phyloP scores from a whole-genome alignment of 495 filamentous ascomycete species.

The Xylaria acuta region DNA sequence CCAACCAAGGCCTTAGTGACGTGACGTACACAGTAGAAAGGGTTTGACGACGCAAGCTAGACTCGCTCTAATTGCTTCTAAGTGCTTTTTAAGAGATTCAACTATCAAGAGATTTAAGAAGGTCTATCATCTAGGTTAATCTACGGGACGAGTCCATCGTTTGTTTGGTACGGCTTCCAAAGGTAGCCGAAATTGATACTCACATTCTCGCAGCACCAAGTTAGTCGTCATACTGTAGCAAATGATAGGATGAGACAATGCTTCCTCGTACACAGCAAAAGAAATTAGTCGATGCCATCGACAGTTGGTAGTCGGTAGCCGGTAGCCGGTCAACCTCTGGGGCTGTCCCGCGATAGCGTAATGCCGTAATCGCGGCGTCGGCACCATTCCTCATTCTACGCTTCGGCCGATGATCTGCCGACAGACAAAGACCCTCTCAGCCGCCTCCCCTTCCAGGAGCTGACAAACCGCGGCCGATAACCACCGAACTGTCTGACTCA shows the following conservation, averaged over 20 bases:
- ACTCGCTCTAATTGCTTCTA: not conserved
- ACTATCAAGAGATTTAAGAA: not conserved
- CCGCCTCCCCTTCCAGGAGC: not conserved
- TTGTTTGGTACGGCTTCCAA: not conserved
- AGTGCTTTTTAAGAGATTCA: not conserved
- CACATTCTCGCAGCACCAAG: not conserved
- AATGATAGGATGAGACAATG: not conserved
- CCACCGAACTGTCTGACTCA: constrained; percentile 4
- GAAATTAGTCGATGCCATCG: not conserved
- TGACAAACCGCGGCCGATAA: constrained; percentile 1
- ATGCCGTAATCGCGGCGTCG: not conserved
- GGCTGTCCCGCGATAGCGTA: not conserved
- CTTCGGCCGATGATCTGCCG: constrained; percentile 15
- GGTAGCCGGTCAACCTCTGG: not conserved
- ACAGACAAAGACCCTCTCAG: not conserved
- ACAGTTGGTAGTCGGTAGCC: not conserved
- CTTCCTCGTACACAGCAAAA: not conserved
- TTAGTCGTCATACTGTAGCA: not conserved
- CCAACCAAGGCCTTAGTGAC: constrained; percentile 9
- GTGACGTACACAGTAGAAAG: too few species aligned
- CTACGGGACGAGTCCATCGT: not conserved
- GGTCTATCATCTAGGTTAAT: too few species aligned
- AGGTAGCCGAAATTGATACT: not conserved
- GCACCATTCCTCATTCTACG: constrained; percentile 13
- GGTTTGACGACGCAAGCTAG: constrained; percentile 6